phyloP scores from a whole-genome alignment of 1,139 yeast genomes.

The Chernovozyma aurita region DNA sequence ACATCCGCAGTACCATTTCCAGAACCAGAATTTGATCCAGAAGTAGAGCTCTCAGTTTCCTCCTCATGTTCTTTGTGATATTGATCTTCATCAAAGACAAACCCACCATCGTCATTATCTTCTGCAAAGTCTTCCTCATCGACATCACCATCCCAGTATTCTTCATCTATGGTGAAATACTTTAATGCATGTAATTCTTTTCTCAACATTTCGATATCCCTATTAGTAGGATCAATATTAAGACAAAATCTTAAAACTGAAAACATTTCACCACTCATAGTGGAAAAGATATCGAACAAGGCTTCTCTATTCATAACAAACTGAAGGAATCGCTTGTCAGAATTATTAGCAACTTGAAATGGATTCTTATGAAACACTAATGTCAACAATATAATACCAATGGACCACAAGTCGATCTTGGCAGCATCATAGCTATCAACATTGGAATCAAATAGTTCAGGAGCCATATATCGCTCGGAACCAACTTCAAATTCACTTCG shows the following conservation, averaged over 20 bases:
- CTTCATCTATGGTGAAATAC: constrained; percentile 83
- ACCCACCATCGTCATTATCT: not conserved
- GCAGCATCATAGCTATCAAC: constrained; percentile 69
- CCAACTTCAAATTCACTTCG: constrained; percentile 81
- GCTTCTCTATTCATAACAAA: constrained; percentile 88
- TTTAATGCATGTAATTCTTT: constrained; percentile 56
- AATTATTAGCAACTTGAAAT: constrained; percentile 74
- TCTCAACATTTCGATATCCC: constrained; percentile 60
- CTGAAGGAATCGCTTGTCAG: constrained; percentile 82
- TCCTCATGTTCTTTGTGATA: not conserved
- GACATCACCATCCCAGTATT: constrained; percentile 34
- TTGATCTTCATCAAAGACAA: constrained; percentile 4
- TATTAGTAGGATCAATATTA: constrained; percentile 83
- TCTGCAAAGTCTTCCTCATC: constrained; percentile 4
- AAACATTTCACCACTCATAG: constrained; percentile 84
- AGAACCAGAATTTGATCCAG: constrained; percentile 1
- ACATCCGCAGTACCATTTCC: not conserved
- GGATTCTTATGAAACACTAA: constrained; percentile 90
- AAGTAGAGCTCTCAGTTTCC: not conserved
- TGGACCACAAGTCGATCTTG: constrained; percentile 89
- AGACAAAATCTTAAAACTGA: constrained; percentile 73
- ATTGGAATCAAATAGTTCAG: constrained; percentile 71
- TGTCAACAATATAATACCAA: constrained; percentile 82
- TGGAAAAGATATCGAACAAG: constrained; percentile 84
- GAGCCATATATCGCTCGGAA: constrained; percentile 95